Evolutionary conservation across 2,329 filamentous ascomycete species (phyloP).

Genomic region (Botrytis aclada): DNA sequence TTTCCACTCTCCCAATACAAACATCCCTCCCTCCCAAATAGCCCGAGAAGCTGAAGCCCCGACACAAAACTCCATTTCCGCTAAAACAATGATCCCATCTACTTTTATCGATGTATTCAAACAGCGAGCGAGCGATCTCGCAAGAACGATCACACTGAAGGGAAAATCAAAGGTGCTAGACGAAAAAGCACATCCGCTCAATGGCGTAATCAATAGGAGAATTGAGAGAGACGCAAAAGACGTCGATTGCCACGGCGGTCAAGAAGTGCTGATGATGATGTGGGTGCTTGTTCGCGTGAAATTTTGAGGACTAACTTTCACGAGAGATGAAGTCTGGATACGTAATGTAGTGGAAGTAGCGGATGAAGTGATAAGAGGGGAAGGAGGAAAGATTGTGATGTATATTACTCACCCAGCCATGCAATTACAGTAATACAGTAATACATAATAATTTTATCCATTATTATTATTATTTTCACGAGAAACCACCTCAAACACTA

Average conservation of each 20-base stretch:
- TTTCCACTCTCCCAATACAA: neutral
- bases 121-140: no score
- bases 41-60: neutral
- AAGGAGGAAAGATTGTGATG: neutral
- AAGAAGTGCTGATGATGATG: neutral
- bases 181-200: neutral
- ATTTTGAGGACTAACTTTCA: neutral
- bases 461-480: no score
- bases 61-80: neutral
- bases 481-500: no score
- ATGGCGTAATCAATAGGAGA: neutral
- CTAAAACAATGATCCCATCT: neutral
- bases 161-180: neutral
- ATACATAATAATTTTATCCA: neutral
- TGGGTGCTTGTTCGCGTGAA: no score
- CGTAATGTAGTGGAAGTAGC: rapidly evolving
- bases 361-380: neutral
- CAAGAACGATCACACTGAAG: no score
- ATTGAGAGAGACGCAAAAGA: no score
- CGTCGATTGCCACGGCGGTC: rapidly evolving
- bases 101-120: no score
- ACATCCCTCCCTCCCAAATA: neutral
- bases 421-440: neutral
- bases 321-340: neutral
- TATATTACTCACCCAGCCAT: rapidly evolving